Evolutionary conservation across 176 grass and related monocot genomes (phyloP), one percentile per base, ranked within the genome.

Genomic region (Zizania latifolia): DNA sequence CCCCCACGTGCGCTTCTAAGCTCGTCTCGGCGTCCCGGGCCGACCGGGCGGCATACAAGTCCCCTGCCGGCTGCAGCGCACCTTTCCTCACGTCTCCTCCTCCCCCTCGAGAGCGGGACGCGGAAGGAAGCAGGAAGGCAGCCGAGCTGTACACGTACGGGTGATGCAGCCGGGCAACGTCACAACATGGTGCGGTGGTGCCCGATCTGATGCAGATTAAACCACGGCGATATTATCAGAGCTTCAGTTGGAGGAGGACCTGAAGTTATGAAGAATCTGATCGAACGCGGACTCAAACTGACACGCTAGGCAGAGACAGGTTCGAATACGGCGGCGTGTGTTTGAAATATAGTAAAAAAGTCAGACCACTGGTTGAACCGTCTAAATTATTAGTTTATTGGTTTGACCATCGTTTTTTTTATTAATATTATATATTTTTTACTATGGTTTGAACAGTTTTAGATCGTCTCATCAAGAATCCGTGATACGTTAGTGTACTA

Each of bases 1-100:
- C 36, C 50, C 73, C 10, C 85, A 87, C 79, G 85, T 87, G 78
- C 78, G 44, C 14, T n/a, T n/a, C n/a, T n/a, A n/a, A n/a, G n/a
- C n/a, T n/a, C n/a, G n/a, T n/a, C n/a, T n/a, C n/a, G n/a, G n/a
- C n/a, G n/a, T n/a, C n/a, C n/a, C n/a, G n/a, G n/a, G 41, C 21
- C 16, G 13, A 19, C 38, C 43, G 4, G 0, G 2, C 22, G 12
- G 57, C 72, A n/a, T 81, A 69, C 26, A 34, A 55, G n/a, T 40
- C 65, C 56, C n/a, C 1, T 50, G 17, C 19, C 1, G 16, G 46
- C 2, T 33, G 64, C 29, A 34, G 24, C 30, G 53, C 41, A 60
- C 51, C 0, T 31, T 16, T 1, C 27, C 6, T 4, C 84, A 81
- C 63, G 78, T 54, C 71, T 86, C 71, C 28, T 53, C 48, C 48